Percentiles rank a stretch among this genome's conserved stretches.
These are phyloP conservation scores for Trichocladium uniseriatum DNA, from an alignment of 495 filamentous ascomycete species.

Conservation along the genomic window DNA sequence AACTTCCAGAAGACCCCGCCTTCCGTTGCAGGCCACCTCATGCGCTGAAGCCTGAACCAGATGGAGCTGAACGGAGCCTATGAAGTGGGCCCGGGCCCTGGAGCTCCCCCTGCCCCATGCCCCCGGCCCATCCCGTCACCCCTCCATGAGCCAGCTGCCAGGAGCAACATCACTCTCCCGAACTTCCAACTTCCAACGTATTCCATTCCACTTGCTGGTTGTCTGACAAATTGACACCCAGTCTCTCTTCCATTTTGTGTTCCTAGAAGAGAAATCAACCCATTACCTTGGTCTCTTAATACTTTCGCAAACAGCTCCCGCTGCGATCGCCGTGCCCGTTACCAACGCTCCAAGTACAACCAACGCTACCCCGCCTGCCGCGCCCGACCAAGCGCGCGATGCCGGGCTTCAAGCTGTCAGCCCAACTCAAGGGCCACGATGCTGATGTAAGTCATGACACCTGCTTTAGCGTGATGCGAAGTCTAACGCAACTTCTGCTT, in stretches of 20 bases:
- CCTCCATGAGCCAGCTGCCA: slow-evolving; percentile 1
- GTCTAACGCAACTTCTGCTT: slow-evolving; percentile 12
- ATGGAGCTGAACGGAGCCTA: slow-evolving; percentile 1
- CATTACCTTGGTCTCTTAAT: not conserved
- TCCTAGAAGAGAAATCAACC: not conserved
- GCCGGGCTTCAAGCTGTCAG: slow-evolving; percentile 68
- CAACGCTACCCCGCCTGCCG: slow-evolving; percentile 5
- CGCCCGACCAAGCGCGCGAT: slow-evolving; percentile 19
- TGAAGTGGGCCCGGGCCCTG: too few species aligned
- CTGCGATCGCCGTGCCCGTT: too few species aligned
- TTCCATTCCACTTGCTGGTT: slow-evolving; percentile 11
- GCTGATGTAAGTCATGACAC: slow-evolving; percentile 59
- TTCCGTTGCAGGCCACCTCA: not conserved
- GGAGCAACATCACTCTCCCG: not conserved
- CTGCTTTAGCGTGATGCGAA: not conserved
- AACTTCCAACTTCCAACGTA: slow-evolving; percentile 14
- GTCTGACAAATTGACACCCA: slow-evolving; percentile 13
- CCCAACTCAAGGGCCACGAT: slow-evolving; percentile 68
- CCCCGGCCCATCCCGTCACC: not conserved
- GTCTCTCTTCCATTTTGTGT: not conserved
- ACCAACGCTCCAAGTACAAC: not conserved
- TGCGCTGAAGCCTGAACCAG: slow-evolving; percentile 2
- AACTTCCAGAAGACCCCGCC: too few species aligned
- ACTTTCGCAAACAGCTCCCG: not conserved
- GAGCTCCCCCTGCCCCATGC: not conserved